These are phyloP conservation scores for Agrocybe praecox DNA, from an alignment of 768 basidiomycete genomes.

Conservation along the genomic window DNA sequence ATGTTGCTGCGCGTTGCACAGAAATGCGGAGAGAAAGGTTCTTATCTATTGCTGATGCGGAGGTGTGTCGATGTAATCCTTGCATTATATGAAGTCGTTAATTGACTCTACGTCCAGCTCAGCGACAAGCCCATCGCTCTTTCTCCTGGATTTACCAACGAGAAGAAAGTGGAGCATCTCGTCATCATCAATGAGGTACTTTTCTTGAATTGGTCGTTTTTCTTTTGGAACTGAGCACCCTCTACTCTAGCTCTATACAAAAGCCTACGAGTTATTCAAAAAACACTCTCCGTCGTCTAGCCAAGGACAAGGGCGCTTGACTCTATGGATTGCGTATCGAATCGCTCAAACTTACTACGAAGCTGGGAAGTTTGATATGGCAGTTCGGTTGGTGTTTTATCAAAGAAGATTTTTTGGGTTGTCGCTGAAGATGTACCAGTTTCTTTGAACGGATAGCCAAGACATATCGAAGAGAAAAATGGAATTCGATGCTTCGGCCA, in stretches of 20 bases:
- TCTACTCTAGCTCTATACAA: constrained; percentile 79
- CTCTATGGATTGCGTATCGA: constrained; percentile 87
- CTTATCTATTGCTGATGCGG: constrained; percentile 53
- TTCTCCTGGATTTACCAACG: constrained; percentile 81
- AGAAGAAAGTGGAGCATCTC: constrained; percentile 91
- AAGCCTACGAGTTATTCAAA: constrained; percentile 93
- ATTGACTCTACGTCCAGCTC: constrained; percentile 4
- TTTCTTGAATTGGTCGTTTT: neutral
- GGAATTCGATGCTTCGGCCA: constrained; percentile 73
- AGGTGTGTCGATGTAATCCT: constrained; percentile 43
- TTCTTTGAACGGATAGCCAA: constrained; percentile 94
- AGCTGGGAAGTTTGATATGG: constrained; percentile 83
- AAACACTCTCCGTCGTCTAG: constrained; percentile 53
- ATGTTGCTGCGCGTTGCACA: constrained; percentile 85
- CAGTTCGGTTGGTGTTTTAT: constrained; percentile 66
- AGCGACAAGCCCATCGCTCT: constrained; percentile 34
- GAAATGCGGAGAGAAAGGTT: constrained; percentile 75
- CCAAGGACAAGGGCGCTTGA: constrained; percentile 74
- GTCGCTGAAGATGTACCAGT: constrained; percentile 37
- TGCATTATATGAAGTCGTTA: neutral
- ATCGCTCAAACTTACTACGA: constrained; percentile 88
- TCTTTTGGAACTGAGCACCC: constrained; percentile 1
- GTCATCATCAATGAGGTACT: constrained; percentile 82
- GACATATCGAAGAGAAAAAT: constrained; percentile 85
- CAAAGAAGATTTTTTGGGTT: neutral